Evolutionary conservation across 805 yeast species (phyloP).

Genomic region (Spathaspora arborariae): DNA sequence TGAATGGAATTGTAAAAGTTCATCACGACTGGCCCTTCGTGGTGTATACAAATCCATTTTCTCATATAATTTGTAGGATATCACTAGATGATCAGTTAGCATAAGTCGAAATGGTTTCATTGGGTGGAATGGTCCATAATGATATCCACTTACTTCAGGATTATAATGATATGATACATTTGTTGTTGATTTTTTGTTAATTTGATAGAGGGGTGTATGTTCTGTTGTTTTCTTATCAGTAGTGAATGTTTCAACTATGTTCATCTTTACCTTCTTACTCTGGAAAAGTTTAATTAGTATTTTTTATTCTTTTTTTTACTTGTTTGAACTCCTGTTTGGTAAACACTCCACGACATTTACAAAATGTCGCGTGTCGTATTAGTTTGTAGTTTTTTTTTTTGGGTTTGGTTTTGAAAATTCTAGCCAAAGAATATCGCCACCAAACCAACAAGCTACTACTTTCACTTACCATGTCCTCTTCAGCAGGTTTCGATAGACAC

Average conservation of each 20-base stretch:
- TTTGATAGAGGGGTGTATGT: constrained; percentile 30
- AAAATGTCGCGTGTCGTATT: background rate
- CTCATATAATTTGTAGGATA: constrained; percentile 79
- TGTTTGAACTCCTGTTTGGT: constrained; percentile 1
- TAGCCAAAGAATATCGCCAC: background rate
- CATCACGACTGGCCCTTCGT: constrained; percentile 75
- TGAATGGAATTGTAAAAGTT: constrained; percentile 77
- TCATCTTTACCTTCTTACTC: background rate
- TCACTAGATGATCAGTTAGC: constrained; percentile 89
- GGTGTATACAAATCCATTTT: constrained; percentile 89
- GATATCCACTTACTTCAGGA: constrained; percentile 74
- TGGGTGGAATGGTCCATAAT: constrained; percentile 94
- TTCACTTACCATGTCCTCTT: constrained; percentile 30
- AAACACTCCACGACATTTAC: background rate
- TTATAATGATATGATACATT: constrained; percentile 86
- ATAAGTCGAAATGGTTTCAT: constrained; percentile 95
- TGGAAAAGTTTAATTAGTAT: too few species aligned
- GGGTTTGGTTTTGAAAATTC: background rate
- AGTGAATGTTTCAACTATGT: constrained; percentile 25
- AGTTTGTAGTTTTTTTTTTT: background rate
- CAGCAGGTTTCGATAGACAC: constrained; percentile 94
- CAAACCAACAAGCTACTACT: background rate
- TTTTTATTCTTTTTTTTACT: background rate
- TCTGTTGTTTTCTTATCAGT: constrained; percentile 30
- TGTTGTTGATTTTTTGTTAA: constrained; percentile 31